Evolutionary conservation across 1,284 basidiomycete species (phyloP), one percentile per base, ranked within the genome.

Genomic region (Papiliotrema terrestris): DNA sequence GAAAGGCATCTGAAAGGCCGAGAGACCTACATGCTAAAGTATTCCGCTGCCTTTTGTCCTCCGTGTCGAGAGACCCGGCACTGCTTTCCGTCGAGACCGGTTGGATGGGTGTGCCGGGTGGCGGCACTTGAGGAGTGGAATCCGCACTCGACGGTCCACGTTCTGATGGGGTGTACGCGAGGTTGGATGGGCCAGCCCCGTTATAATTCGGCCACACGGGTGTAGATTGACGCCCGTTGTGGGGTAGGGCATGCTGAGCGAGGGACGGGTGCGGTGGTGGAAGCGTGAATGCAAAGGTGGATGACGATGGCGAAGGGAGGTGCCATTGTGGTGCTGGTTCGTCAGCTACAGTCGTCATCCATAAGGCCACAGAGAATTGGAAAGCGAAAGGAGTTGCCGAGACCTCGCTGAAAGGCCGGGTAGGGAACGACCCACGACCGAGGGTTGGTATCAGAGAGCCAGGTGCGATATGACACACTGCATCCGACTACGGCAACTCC

Each of bases 21-120:
- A 11, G 6, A 32, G 29, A 62, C 67, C 60, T 52, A 69, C 67
- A 69, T 11, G 67, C 67, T 15, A 63, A 53, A 3, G 67, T 69
- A 51, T 69, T 69, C 8, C 67, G 54, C 19, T 63, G 58, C 11
- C 67, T 56, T 54, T 69, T 69, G 38, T 69, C 66, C 51, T 69
- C 67, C 1, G 45, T 43, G 42, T 69, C 67, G 2, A 50, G 45
- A 25, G 26, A 26, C 3, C 45, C 45, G 17, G 23, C 32, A 1
- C 38, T 38, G 3, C 53, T 47, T 3, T 17, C 20, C 17, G 17
- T 19, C 19, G 14, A 19, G 29, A 45, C 14, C 11, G 39, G 9
- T n/a, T 50, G 49, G 6, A 50, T n/a, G 13, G 50, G 50, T 9
- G 50, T 51, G 22, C 22, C 41, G 11, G 50, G 32, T 3, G 15